Evolutionary conservation across 1,284 basidiomycete genomes (phyloP), one percentile per base, ranked within the genome.

Genomic region (Cryptococcus sp.): DNA sequence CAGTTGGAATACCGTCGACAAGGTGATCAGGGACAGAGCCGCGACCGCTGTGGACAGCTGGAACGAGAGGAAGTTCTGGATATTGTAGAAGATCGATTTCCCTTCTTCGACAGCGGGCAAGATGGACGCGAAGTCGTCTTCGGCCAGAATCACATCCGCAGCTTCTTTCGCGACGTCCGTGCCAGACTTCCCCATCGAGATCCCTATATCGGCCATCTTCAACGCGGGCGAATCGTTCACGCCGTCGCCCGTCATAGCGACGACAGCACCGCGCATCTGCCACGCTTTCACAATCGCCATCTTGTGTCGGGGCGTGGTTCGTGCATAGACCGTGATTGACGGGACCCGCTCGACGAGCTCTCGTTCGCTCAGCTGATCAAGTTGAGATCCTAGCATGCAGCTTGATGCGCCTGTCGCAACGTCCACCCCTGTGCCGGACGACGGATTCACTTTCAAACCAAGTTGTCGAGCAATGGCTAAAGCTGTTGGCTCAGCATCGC

Each of bases 81-180:
- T 96, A 71, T 99, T 98, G 81, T 95, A 92, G 79, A 97, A 99
- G 70, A 98, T 98, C 4, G 90, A 90, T 86, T 97, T 95, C 56
- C 91, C 95, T 82, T 99, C 95, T 80, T 98, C 94, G 47, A 98
- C 87, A 1, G 94, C 95, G 8, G 91, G 89, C 20, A 97, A 79
- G 62, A 98, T 92, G 1, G 94, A 97, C 56, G 86, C 89, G 76
- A 98, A 98, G 78, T 97, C 95, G 78, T 99, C 95, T 73, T 98
- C 93, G 41, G 97, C 94, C 17, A 99, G 85, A 66, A 99, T 97
- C 64, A 96, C 88, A 78, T 98, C 93, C 3, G 94, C 93, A 2
- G 95, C 94, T 80, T 98, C 94, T 79, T 98, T 98, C 25, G 95
- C 94, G 7, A 99, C 95, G 72, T 99, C 95, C 3, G 95, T 98